Conservation (phyloP, 495 filamentous ascomycete genomes). For the Talaromyces proteolyticus region DNA sequence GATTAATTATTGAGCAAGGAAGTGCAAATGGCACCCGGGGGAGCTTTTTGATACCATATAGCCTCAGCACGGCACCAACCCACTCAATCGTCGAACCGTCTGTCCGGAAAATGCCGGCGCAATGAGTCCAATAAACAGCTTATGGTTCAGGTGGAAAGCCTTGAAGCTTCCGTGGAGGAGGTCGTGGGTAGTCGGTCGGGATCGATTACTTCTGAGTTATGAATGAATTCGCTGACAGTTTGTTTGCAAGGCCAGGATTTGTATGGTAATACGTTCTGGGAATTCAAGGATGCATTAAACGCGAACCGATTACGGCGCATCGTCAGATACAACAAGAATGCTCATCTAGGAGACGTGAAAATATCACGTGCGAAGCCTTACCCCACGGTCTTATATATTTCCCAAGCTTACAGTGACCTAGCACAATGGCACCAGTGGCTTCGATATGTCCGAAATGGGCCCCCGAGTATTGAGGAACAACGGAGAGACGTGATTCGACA, state of each 20-base stretch:
- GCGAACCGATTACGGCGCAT: constrained; percentile 55
- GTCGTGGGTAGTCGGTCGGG: constrained; percentile 70
- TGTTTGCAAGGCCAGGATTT: constrained; percentile 67
- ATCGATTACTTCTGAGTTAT: background rate
- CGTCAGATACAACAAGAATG: constrained; percentile 55
- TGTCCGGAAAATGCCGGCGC: background rate
- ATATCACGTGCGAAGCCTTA: constrained; percentile 41
- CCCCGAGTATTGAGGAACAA: constrained; percentile 76
- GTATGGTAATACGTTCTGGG: constrained; percentile 89
- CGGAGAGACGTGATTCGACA: constrained; percentile 61
- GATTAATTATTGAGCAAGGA: no score
- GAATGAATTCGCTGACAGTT: background rate
- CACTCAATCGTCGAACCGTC: background rate
- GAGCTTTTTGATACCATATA: background rate
- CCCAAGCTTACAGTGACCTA: constrained; percentile 21
- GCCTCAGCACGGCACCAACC: background rate
- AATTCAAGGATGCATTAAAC: constrained; percentile 65
- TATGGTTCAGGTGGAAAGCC: constrained; percentile 85
- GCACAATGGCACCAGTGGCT: constrained; percentile 98
- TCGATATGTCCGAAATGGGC: constrained; percentile 63
- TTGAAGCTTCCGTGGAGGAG: constrained; percentile 82
- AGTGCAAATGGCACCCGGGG: background rate
- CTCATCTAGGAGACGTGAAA: constrained; percentile 63
- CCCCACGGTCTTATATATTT: background rate
- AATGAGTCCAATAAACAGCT: constrained; percentile 38